These are phyloP conservation scores for Omphalea diandra DNA, from an alignment of 441 rosid genomes.

Conservation along the genomic window DNA sequence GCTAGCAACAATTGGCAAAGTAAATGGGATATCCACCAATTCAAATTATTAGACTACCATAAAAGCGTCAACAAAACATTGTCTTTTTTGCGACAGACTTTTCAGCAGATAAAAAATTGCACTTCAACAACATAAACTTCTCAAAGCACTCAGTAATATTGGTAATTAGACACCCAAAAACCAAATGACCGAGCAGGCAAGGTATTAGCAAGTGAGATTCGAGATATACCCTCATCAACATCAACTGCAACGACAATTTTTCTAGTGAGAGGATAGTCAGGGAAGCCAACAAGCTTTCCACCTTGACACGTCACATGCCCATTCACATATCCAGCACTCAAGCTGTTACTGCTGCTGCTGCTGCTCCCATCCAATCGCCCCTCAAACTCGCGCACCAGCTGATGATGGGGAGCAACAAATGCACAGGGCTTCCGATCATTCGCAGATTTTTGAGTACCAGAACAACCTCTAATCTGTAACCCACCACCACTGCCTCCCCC, in stretches of 20 bases:
- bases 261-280: conserved; percentile 37
- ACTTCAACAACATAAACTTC: not conserved
- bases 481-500: conserved; percentile 25
- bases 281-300: conserved; percentile 43
- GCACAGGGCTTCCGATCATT: conserved; percentile 44
- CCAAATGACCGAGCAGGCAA: not conserved
- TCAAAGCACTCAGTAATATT: not conserved
- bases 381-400: conserved; percentile 44
- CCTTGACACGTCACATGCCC: conserved; percentile 38
- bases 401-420: conserved; percentile 40
- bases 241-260: conserved; percentile 89
- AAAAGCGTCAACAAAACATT: not conserved
- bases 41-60: too few species aligned
- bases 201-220: not conserved
- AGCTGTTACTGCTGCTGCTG: conserved; percentile 15
- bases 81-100: not conserved
- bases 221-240: conserved; percentile 78
- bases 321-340: conserved; percentile 37
- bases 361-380: conserved; percentile 26
- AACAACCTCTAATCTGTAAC: conserved; percentile 51
- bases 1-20: not conserved
- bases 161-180: not conserved
- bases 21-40: not conserved
- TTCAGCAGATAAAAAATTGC: not conserved
- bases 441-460: conserved; percentile 38